Base-by-base conservation (phyloP, 768 basidiomycete genomes). In the Agaricus blazei region DNA sequence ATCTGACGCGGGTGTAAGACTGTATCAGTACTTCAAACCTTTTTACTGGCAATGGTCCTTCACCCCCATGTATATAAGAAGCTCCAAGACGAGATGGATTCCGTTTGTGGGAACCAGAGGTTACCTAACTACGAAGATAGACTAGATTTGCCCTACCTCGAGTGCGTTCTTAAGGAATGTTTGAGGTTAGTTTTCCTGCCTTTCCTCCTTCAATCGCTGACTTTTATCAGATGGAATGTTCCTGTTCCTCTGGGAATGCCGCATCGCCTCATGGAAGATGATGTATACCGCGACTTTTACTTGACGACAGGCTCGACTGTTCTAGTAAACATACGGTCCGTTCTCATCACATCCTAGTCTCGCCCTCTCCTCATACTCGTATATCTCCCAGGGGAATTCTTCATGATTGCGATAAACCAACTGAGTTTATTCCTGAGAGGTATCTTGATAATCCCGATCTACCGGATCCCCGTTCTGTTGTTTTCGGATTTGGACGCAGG, bases 401-500 rank as follows among this genome's bases (percentile, higher is more conserved):
- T 44, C 70, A 71, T 51, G 68, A 74, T 51, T 83, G 76, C 61
- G 63, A 72, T 11, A 64, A 80, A 36, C 77, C 82, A 15, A 67
- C 75, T 9, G 60, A 51, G 37, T 84, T 83, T 65, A 65, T 63
- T 23, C 83, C 83, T 3, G 77, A 82, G 42, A 73, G 83, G 51
- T 80, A 77, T 63, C 56, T 75, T 48, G 68, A 73, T 8, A 68
- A 72, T 46, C 62, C 67, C 19, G 59, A 65, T 40, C 66, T 74
- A 34, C 69, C 70, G 19, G 75, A 82, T 64, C 79, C 81, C 31
- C 68, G 73, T 31, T 73, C 75, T 36, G 62, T 79, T 37, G 71
- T 80, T 19, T 84, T 83, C 60, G 82, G 82, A 7, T 84, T 84
- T 65, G 82, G 82, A 29, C 71, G 82, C 52, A 69, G 80, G 78